Conservation (phyloP, 495 filamentous ascomycete genomes). For the Saxophila tyrrhenica region DNA sequence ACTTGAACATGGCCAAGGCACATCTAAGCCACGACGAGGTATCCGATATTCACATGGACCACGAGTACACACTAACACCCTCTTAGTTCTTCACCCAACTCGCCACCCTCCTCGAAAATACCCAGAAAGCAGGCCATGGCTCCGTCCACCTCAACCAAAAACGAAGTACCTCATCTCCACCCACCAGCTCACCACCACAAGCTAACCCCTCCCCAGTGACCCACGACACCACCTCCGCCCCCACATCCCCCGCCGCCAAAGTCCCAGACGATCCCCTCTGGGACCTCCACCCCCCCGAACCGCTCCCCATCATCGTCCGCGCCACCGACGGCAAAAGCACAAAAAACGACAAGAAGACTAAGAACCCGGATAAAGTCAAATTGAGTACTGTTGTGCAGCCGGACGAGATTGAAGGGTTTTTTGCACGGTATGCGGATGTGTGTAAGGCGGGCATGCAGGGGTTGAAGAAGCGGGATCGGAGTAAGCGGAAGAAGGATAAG, state of each 20-base stretch:
- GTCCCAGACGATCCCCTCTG: conserved; percentile 35
- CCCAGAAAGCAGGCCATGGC: conserved; percentile 58
- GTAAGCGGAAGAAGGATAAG: conserved; percentile 62
- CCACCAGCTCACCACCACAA: background rate
- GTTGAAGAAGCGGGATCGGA: conserved; percentile 87
- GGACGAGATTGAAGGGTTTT: conserved; percentile 68
- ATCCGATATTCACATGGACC: no score
- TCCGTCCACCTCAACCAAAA: conserved; percentile 82
- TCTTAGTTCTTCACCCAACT: conserved; percentile 78
- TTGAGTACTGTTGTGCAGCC: conserved; percentile 72
- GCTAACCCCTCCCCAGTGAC: conserved; percentile 13
- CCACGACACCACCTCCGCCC: conserved; percentile 14
- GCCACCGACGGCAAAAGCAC: conserved; percentile 63
- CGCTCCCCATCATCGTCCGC: conserved; percentile 66
- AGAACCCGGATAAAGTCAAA: conserved; percentile 54
- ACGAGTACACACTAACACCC: conserved; percentile 17
- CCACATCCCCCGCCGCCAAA: conserved; percentile 17
- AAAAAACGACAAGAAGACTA: conserved; percentile 33
- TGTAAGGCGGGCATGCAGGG: conserved; percentile 80
- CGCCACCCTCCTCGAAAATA: conserved; percentile 55
- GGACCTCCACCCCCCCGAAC: conserved; percentile 43
- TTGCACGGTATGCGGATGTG: conserved; percentile 75
- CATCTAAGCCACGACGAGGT: conserved; percentile 70
- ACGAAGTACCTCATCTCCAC: conserved; percentile 42
- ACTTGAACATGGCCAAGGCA: conserved; percentile 19